phyloP scores from a whole-genome alignment of 23 red algal species.

The Gracilaria domingensis region DNA sequence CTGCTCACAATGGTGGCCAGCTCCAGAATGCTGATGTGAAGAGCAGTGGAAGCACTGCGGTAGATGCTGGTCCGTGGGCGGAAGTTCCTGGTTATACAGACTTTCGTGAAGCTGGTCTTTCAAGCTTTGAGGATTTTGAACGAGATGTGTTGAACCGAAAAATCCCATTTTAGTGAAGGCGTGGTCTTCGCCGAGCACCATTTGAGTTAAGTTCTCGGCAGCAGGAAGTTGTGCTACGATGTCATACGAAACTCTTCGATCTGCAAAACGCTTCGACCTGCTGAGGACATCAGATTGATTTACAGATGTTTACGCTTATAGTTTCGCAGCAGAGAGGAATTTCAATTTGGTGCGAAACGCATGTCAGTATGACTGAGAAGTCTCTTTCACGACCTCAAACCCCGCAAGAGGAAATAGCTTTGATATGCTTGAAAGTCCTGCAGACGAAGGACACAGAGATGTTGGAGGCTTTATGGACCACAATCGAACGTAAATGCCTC shows the following conservation, averaged over 20 bases:
- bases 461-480: neutral
- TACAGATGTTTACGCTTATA: neutral
- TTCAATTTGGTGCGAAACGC: neutral
- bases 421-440: neutral
- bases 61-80: slow-evolving; percentile 36
- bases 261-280: neutral
- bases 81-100: slow-evolving; percentile 30
- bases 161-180: slow-evolving; percentile 17
- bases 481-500: neutral
- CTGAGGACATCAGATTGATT: too few relatives aligned
- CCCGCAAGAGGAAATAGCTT: slow-evolving; percentile 1
- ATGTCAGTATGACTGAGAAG: too few relatives aligned
- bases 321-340: neutral
- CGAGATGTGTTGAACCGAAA: slow-evolving; percentile 28
- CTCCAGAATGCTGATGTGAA: neutral
- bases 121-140: slow-evolving; percentile 50
- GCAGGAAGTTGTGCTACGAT: neutral
- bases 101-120: slow-evolving; percentile 4
- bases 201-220: too few relatives aligned
- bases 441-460: neutral
- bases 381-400: neutral
- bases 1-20: neutral
- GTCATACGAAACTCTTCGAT: neutral
- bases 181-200: too few relatives aligned
- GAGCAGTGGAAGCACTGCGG: neutral